These are phyloP conservation scores for Erythrophleum fordii DNA, from an alignment of 306 rosid species.

Conservation along the genomic window DNA sequence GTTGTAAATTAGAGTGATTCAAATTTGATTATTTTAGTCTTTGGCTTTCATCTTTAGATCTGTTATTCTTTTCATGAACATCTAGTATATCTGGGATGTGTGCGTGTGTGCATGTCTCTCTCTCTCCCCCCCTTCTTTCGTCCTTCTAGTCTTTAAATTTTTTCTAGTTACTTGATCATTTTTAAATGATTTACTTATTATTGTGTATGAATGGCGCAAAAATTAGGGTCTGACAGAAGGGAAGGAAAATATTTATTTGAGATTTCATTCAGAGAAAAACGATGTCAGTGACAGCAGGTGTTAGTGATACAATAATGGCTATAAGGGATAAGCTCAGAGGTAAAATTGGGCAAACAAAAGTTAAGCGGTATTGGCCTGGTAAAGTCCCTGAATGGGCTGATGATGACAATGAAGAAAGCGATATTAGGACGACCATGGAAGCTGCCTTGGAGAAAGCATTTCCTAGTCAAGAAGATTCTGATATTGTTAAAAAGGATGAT, in stretches of 20 bases:
- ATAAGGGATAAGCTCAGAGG: conserved; percentile 92
- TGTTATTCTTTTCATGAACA: neutral
- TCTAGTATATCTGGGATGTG: neutral
- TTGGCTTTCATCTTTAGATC: neutral
- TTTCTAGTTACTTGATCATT: neutral
- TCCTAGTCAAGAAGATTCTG: conserved; percentile 64
- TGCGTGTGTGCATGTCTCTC: too few relatives aligned
- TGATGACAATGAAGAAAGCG: conserved; percentile 72
- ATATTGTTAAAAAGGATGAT: conserved; percentile 67
- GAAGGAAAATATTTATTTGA: neutral
- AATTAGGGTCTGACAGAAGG: conserved; percentile 39
- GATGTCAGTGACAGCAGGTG: conserved; percentile 99
- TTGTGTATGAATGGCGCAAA: neutral
- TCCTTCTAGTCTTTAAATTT: neutral
- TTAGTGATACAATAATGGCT: conserved; percentile 84
- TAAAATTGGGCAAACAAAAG: conserved; percentile 93
- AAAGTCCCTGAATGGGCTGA: conserved; percentile 97
- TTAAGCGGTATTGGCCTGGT: conserved; percentile 95
- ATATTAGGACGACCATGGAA: conserved; percentile 59
- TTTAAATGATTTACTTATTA: neutral
- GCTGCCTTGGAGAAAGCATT: conserved; percentile 79
- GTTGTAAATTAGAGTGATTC: neutral
- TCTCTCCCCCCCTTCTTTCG: neutral
- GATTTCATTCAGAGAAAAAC: conserved; percentile 30
- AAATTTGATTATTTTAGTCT: neutral